Percentiles rank a stretch among this genome's conserved stretches.
Evolutionary conservation across 306 rosid genomes (phyloP).

Genomic region (Sesbania bispinosa): DNA sequence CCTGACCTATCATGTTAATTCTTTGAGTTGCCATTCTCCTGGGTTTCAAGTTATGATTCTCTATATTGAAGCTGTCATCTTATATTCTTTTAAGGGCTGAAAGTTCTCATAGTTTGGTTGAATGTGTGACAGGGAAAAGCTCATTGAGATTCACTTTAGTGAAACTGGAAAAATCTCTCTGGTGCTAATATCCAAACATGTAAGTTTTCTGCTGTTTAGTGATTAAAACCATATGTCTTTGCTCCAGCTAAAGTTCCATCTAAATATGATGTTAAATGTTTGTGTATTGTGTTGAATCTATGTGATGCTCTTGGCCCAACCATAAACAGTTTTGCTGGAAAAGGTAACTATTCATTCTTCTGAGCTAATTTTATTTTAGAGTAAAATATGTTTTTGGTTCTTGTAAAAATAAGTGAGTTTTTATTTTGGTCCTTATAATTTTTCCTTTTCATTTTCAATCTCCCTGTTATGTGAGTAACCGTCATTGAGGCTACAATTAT

Average conservation of each 20-base stretch:
- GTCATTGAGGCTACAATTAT: too few relatives aligned
- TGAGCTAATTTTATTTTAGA: slow-evolving; percentile 10
- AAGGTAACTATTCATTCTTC: slow-evolving; percentile 56
- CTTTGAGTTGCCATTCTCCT: not conserved
- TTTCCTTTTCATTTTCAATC: too few relatives aligned
- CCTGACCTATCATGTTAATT: not conserved
- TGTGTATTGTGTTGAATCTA: slow-evolving; percentile 24
- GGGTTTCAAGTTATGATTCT: slow-evolving; percentile 8
- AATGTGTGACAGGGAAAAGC: slow-evolving; percentile 73
- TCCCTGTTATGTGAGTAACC: too few relatives aligned
- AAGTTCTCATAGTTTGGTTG: slow-evolving; percentile 26
- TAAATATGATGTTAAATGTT: slow-evolving; percentile 34
- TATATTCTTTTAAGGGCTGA: not conserved
- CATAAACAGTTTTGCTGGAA: slow-evolving; percentile 76
- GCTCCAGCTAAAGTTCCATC: slow-evolving; percentile 23
- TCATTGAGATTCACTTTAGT: slow-evolving; percentile 89
- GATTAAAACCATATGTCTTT: slow-evolving; percentile 17
- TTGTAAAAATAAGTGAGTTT: too few relatives aligned
- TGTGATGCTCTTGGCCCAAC: slow-evolving; percentile 16
- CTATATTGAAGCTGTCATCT: slow-evolving; percentile 1
- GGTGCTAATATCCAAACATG: slow-evolving; percentile 96
- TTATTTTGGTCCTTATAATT: too few relatives aligned
- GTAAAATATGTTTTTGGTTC: too few relatives aligned
- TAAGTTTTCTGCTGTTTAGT: slow-evolving; percentile 45
- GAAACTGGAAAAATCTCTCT: slow-evolving; percentile 88